Evolutionary conservation across 805 yeast genomes (phyloP), one percentile per base, ranked within the genome.

Genomic region (Candida adriatica): DNA sequence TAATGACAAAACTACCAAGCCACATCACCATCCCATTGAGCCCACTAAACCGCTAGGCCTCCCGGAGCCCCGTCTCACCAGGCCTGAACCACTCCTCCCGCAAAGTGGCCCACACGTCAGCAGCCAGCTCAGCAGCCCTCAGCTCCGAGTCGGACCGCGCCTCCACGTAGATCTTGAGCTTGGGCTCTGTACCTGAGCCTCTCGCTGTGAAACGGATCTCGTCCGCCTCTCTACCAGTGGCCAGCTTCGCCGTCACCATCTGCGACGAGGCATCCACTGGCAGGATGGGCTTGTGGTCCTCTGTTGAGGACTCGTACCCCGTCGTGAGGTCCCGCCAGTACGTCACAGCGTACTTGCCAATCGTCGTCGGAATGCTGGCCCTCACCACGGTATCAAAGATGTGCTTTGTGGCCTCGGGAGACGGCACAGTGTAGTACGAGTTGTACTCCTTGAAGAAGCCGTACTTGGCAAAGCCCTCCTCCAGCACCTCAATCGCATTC

Each of bases 151-250:
- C 30, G 0, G 85, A 68, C 25, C 57, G 56, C 0, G 94, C 92
- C 51, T 90, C 98, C 20, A 90, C 78, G 58, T 90, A 90, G 1
- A 90, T 83, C 55, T 90, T 90, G 41, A 90, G 63, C 53, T 90
- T 90, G 3, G 96, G 96, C 55, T 90, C 98, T 0, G 98, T 90
- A 8, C 98, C 98, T 4, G 95, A 85, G 1, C 96, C 96, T 32
- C 98, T 68, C 30, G 84, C 76, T 0, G 97, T 88, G 50, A 88
- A 78, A 21, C 94, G 60, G 2, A 85, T 75, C 14, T 41, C 42
- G 25, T 64, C 70, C 2, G 48, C 55, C 6, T 31, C 38, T 11
- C 41, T 38, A 5, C 19, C 31, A 16, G 42, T 37, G 3, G 53
- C 46, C 15, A 85, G 58, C 16, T 57, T 55, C 1, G 70, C 79